Evolutionary conservation across 257 asterid species (phyloP).

Genomic region (Pogostemon cablin): DNA sequence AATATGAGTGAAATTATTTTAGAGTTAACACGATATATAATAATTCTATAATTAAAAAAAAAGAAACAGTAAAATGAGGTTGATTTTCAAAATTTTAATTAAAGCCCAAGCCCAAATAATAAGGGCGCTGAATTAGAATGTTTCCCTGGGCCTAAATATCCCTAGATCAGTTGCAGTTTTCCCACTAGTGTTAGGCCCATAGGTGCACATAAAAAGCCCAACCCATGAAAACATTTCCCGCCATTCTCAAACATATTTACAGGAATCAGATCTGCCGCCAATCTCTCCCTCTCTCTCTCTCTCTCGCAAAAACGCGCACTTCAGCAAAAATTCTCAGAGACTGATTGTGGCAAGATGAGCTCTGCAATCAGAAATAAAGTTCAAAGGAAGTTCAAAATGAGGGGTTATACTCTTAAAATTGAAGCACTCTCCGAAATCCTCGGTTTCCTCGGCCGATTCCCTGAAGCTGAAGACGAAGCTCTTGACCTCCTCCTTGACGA

Average conservation of each 20-base stretch:
- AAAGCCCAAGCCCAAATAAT: too few species aligned
- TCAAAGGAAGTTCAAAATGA: conserved; percentile 84
- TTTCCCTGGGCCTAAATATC: too few species aligned
- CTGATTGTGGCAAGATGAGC: conserved; percentile 41
- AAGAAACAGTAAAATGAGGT: too few species aligned
- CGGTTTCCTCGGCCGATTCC: conserved; percentile 58
- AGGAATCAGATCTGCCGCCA: conserved; percentile 27
- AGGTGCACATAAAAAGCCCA: not conserved
- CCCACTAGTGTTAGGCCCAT: not conserved
- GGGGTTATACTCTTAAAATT: conserved; percentile 82
- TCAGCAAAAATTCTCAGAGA: not conserved
- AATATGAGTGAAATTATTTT: too few species aligned
- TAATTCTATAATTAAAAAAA: too few species aligned
- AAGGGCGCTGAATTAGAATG: too few species aligned
- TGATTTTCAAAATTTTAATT: too few species aligned
- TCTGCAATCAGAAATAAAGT: conserved; percentile 62
- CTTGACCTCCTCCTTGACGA: conserved; percentile 79
- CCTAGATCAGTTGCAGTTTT: too few species aligned
- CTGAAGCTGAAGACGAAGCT: conserved; percentile 71
- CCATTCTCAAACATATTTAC: conserved; percentile 11
- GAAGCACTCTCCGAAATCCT: conserved; percentile 80
- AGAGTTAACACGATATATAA: too few species aligned
- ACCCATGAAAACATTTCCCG: conserved; percentile 26
- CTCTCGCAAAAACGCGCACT: conserved; percentile 4
- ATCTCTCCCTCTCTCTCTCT: not conserved